These are phyloP conservation scores for Fusarium oligoseptatum DNA, from an alignment of 2,329 filamentous ascomycete species.

Conservation along the genomic window DNA sequence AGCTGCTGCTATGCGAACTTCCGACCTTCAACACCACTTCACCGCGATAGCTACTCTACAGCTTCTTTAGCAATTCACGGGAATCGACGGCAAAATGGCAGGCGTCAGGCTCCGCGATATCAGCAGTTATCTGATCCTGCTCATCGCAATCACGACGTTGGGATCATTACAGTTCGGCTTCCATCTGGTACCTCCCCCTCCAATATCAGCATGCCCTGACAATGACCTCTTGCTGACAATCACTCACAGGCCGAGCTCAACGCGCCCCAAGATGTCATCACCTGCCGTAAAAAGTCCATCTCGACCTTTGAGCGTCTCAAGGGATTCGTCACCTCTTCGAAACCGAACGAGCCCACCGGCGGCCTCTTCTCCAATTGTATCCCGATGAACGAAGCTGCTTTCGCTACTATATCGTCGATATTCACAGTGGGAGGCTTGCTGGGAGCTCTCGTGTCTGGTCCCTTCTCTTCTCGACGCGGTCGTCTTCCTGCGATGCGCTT, in stretches of 20 bases:
- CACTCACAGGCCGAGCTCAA: slow-evolving; percentile 83
- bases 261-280: slow-evolving; percentile 93
- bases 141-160: slow-evolving; percentile 82
- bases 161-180: slow-evolving; percentile 96
- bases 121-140: slow-evolving; percentile 82
- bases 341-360: slow-evolving; percentile 38
- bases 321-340: slow-evolving; percentile 46
- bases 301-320: slow-evolving; percentile 48
- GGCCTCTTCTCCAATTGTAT: slow-evolving; percentile 80
- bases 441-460: slow-evolving; percentile 84
- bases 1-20: slow-evolving; percentile 3
- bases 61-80: neutral
- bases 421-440: slow-evolving; percentile 91
- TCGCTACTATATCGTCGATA: slow-evolving; percentile 88
- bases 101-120: slow-evolving; percentile 60
- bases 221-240: slow-evolving; percentile 15
- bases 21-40: slow-evolving; percentile 10
- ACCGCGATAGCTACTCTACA: neutral
- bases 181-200: slow-evolving; percentile 76
- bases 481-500: slow-evolving; percentile 81
- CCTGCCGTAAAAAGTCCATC: slow-evolving; percentile 74
- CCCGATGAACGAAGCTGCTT: slow-evolving; percentile 84
- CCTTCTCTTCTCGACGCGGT: slow-evolving; percentile 82
- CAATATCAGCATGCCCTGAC: neutral
- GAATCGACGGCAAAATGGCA: slow-evolving; percentile 45